Evolutionary conservation across 179 eudicot genomes (phyloP).

Genomic region (Heliamphora pulchella): DNA sequence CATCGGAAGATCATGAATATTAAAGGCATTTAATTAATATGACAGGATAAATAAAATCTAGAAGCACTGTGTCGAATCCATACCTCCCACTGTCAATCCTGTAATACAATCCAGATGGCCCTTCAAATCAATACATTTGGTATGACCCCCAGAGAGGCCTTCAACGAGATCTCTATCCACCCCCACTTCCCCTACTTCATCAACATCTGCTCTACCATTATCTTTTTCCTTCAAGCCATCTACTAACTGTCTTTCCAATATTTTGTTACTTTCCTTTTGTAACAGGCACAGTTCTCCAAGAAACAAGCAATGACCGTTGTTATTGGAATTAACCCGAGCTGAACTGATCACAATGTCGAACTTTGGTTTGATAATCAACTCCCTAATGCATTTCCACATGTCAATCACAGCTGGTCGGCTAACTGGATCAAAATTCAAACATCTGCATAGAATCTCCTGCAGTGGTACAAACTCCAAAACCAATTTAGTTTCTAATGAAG

Average conservation of each 20-base stretch:
- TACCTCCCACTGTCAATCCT: conserved; percentile 80
- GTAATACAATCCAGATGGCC: conserved; percentile 80
- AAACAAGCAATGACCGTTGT: conserved; percentile 33
- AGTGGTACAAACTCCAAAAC: conserved; percentile 25
- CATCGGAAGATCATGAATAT: background rate
- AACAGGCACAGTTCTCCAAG: conserved; percentile 49
- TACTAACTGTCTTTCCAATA: conserved; percentile 3
- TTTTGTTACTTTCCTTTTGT: conserved; percentile 19
- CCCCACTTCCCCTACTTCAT: conserved; percentile 24
- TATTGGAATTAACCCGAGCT: conserved; percentile 16
- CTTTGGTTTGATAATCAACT: conserved; percentile 25
- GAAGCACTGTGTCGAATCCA: conserved; percentile 9
- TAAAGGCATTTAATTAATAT: background rate
- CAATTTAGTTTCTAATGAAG: conserved; percentile 27
- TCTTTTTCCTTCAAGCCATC: conserved; percentile 17
- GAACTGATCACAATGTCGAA: conserved; percentile 21
- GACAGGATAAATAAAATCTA: background rate
- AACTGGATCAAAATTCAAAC: conserved; percentile 47
- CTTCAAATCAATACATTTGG: conserved; percentile 49
- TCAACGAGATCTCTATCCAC: conserved; percentile 36
- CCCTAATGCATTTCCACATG: conserved; percentile 54
- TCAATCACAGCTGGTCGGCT: conserved; percentile 46
- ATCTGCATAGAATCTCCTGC: conserved; percentile 38
- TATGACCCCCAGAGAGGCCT: conserved; percentile 36
- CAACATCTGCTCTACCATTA: conserved; percentile 25